Base-by-base conservation (phyloP, 2,329 filamentous ascomycete species). In the Microascus cirrosus region DNA sequence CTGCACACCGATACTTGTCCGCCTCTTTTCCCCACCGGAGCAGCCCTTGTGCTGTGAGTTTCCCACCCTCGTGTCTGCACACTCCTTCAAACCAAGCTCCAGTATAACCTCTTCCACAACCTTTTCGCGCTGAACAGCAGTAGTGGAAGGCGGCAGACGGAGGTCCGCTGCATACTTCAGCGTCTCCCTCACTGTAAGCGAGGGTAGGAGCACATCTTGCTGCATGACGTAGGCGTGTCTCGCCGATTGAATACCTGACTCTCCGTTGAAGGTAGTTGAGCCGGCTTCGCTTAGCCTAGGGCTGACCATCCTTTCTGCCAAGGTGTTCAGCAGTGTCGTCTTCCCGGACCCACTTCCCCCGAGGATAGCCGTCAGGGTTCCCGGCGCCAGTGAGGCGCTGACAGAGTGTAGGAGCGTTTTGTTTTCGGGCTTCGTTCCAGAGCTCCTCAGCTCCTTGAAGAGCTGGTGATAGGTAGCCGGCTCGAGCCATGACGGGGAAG, bases 41-140 rank as follows among this genome's bases (percentile, higher is more conserved):
- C 88, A 91, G 0, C 87, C 88, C 53, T 87, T 85, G 64, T 90
- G 85, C 55, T 81, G 79, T 58, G 79, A 81, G 63, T 84, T 86
- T 1, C 88, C 88, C 56, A 92, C 87, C 10, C 84, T 75, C 0
- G 88, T 92, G 61, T 90, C 74, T 25, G 87, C 87, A 59, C 88
- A 90, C 62, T 91, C 87, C 67, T 90, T 90, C 48, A 92, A 68
- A 0, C 87, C 86, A 2, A 92, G 71, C 64, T 92, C 87, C 10
- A 87, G 71, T 52, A 92, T 90, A 24, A 91, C 87, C 62, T 89
- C 85, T 61, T 92, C 86, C 1, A 92, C 87, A 15, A 90, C 79
- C 12, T 71, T 75, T 34, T 72, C 73, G 28, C 85, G 78, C 61
- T 90, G 83, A 28, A 78, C 74, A 12, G 75, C 69, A 0, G 79